Evolutionary conservation across 2,329 filamentous ascomycete species (phyloP), one percentile per base, ranked within the genome.

Genomic region (Phialophora macrospora): DNA sequence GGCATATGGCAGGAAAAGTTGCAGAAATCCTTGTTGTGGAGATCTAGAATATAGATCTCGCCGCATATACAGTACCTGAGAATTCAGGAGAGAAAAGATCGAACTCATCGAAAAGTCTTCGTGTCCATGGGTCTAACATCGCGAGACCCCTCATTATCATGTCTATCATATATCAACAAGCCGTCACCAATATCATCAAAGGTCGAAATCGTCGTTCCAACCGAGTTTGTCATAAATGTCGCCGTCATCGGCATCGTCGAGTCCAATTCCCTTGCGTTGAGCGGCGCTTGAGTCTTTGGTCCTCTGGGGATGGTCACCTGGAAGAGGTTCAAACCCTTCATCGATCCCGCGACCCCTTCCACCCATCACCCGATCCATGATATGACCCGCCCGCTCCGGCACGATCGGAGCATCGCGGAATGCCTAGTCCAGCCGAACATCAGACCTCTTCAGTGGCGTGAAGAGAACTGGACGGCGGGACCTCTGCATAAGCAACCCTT

Each of bases 201-300:
- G 62, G 62, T 80, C 77, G 63, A 79, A 72, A 66, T 76, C 73
- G 60, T 76, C 77, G 66, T 80, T 76, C 80, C 80, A 82, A 59
- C 80, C 80, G 57, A 82, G 66, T 54, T 76, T 73, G 64, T 77
- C 77, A 63, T 81, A 81, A 51, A 81, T 78, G 8, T 79, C 77
- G 7, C 52, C 62, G 4, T 64, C 64, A n/a, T 60, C 64, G 7
- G 28, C 64, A 20, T 54, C 34, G 52, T 55, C 34, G 46, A 38
- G 38, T 41, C 61, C 22, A 51, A 8, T 22, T 17, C 46, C 7
- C 56, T 51, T 46, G 20, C 20, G n/a, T 44, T 49, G 38, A 41
- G n/a, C 34, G 12, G 24, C 20, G n/a, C 55, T 12, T 26, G 12
- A 20, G 44, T 17, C n/a, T n/a, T 32, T 24, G 30, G 51, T 20